phyloP scores from a whole-genome alignment of 2,329 filamentous ascomycete species.

The Aspergillus piperis region DNA sequence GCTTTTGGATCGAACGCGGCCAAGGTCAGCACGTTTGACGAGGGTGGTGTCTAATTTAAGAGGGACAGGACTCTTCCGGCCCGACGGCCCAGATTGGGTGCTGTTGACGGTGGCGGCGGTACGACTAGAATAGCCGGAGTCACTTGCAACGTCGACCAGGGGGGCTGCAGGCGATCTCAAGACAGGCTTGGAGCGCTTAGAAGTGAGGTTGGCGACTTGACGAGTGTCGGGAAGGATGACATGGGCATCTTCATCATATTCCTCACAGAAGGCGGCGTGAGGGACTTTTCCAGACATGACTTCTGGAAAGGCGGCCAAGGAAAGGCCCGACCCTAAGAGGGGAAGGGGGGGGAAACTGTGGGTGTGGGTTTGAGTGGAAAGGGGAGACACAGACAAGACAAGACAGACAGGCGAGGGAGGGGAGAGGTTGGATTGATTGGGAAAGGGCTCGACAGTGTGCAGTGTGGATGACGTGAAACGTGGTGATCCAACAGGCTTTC shows the following conservation, averaged over 20 bases:
- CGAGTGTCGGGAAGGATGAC: slow-evolving; percentile 49
- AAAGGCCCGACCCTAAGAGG: slow-evolving; percentile 11
- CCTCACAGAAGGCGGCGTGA: slow-evolving; percentile 50
- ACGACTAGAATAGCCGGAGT: slow-evolving; percentile 64
- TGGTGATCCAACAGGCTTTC: slow-evolving; percentile 29
- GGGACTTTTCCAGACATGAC: slow-evolving; percentile 44
- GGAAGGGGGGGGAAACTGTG: background rate
- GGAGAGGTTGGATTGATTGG: slow-evolving; percentile 24
- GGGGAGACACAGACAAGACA: no score
- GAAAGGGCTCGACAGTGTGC: slow-evolving; percentile 18
- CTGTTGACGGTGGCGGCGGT: slow-evolving; percentile 56
- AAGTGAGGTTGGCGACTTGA: slow-evolving; percentile 53
- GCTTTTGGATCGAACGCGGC: slow-evolving; percentile 32
- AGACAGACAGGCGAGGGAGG: slow-evolving; percentile 13
- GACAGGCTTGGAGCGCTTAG: slow-evolving; percentile 50
- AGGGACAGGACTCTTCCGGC: slow-evolving; percentile 39
- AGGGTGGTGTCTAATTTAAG: slow-evolving; percentile 41
- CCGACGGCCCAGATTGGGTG: slow-evolving; percentile 53
- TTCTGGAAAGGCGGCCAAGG: slow-evolving; percentile 29
- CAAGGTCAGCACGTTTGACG: slow-evolving; percentile 29
- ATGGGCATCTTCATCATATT: slow-evolving; percentile 50
- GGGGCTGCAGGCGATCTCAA: slow-evolving; percentile 36
- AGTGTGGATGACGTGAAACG: slow-evolving; percentile 31
- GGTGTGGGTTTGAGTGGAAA: background rate
- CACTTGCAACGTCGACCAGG: slow-evolving; percentile 55